Conservation (phyloP, 345 rosid species). For the Iberis pinnata region DNA sequence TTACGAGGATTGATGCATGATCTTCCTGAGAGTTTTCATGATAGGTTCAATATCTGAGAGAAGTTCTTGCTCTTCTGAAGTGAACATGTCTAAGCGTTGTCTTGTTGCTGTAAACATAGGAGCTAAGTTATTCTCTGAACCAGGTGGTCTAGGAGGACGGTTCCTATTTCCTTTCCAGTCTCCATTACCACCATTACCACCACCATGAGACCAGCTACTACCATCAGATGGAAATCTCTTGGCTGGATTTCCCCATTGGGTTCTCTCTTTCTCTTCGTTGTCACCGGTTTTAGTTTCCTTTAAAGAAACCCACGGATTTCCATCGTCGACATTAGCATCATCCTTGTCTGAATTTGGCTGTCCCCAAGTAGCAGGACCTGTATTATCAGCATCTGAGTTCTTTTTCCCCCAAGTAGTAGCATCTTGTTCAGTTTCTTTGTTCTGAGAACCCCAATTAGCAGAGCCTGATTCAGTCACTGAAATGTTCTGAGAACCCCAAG, state of each 20-base stretch:
- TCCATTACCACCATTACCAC: conserved; percentile 29
- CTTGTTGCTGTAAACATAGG: conserved; percentile 49
- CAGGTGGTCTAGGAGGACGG: conserved; percentile 44
- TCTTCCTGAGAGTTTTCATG: conserved; percentile 53
- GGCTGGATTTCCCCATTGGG: conserved; percentile 41
- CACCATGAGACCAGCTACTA: conserved; percentile 41
- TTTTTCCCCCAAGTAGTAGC: neutral
- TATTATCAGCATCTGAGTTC: neutral
- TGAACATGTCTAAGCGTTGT: conserved; percentile 70
- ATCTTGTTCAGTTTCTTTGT: conserved; percentile 4
- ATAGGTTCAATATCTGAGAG: conserved; percentile 58
- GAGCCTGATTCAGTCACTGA: neutral
- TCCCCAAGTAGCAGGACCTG: conserved; percentile 8
- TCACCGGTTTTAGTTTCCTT: conserved; percentile 25
- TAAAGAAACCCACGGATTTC: conserved; percentile 32
- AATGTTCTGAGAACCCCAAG: neutral
- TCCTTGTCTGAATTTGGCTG: conserved; percentile 26
- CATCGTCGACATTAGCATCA: conserved; percentile 19
- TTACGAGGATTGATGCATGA: conserved; percentile 63
- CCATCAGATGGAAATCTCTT: conserved; percentile 42
- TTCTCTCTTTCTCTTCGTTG: conserved; percentile 28
- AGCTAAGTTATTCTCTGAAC: conserved; percentile 33
- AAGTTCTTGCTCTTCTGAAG: conserved; percentile 75
- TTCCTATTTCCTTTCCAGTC: conserved; percentile 60
- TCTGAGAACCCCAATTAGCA: conserved; percentile 2